A percentile compares a stretch with the other conserved stretches of the same genome.
Evolutionary conservation across 305 asterid genomes (phyloP).

Genomic region (Fraxinus ornus): DNA sequence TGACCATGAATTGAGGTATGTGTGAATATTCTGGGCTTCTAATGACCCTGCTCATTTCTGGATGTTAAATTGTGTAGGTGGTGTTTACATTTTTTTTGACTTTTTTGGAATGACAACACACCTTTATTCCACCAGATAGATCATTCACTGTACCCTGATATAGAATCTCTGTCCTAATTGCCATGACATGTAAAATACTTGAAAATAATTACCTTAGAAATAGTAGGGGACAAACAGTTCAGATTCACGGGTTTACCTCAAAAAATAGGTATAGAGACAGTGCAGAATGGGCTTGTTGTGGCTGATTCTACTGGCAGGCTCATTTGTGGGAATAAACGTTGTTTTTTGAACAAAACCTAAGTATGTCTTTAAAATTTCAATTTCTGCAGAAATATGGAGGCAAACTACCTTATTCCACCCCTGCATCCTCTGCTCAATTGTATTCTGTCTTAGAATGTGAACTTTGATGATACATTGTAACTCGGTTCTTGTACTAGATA

Average conservation of each 20-base stretch:
- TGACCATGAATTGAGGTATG: background rate
- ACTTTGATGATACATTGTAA: background rate
- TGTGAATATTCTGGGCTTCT: constrained; percentile 1
- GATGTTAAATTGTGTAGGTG: background rate
- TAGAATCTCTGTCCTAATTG: background rate
- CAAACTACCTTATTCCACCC: background rate
- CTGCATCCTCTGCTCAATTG: background rate
- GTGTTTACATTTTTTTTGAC: background rate
- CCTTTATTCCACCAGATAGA: background rate
- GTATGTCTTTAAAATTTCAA: background rate
- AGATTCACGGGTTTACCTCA: background rate
- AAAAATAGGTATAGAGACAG: background rate
- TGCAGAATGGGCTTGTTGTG: background rate
- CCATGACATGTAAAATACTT: background rate
- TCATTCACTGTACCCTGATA: background rate
- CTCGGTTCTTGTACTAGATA: background rate
- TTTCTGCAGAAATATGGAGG: background rate
- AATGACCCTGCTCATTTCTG: background rate
- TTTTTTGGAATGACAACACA: background rate
- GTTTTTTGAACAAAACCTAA: background rate
- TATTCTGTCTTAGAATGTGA: background rate
- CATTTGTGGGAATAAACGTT: background rate
- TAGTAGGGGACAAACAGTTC: background rate
- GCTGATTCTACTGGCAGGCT: background rate
- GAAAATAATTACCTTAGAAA: background rate